Evolutionary conservation across 495 filamentous ascomycete genomes (phyloP), one percentile per base, ranked within the genome.

Genomic region (Daldinia decipiens): DNA sequence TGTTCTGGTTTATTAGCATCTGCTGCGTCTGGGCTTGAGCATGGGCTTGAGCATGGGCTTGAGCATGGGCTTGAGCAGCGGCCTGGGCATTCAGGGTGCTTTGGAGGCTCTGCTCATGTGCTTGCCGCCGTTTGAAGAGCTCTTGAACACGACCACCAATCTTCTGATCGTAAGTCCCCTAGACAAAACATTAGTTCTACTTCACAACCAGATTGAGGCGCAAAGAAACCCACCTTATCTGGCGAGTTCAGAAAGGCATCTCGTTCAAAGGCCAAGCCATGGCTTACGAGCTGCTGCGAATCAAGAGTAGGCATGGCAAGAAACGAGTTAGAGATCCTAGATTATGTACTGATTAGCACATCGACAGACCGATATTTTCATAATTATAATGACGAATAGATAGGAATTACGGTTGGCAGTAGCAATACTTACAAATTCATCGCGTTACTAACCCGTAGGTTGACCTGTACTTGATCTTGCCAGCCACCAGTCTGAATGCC

Each of bases 1-100:
- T 72, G 27, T 80, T 78, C 32, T 81, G 82, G 57, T 80, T 84
- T 78, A 85, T 79, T 70, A 86, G 76, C 78, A 82, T 47, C 17
- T 47, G 79, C 52, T 81, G 76, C 26, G 80, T 73, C 36, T 80
- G 79, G 4, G 76, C 76, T 32, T 80, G 79, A 3, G 76, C 76
- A 34, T 50, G 65, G 8, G 77, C 75, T 56, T 56, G 53, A 15
- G 53, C 53, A n/a, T 13, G 13, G 40, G 77, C 74, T 19, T 84
- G 79, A 27, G 75, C 74, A 43, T 50, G 65, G 8, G 77, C 75
- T 56, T 56, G 53, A 15, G 53, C 53, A n/a, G 26, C 26, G 40
- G 77, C 74, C 21, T 84, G 79, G 31, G 75, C 74, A 43, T 73
- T 80, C 32, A 86, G 56, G 50, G 77, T 78, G 36, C 80, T 78